A percentile compares a stretch with the other conserved stretches of the same genome.
These are phyloP conservation scores for Withania somnifera DNA, from an alignment of 305 asterid genomes.

Conservation along the genomic window DNA sequence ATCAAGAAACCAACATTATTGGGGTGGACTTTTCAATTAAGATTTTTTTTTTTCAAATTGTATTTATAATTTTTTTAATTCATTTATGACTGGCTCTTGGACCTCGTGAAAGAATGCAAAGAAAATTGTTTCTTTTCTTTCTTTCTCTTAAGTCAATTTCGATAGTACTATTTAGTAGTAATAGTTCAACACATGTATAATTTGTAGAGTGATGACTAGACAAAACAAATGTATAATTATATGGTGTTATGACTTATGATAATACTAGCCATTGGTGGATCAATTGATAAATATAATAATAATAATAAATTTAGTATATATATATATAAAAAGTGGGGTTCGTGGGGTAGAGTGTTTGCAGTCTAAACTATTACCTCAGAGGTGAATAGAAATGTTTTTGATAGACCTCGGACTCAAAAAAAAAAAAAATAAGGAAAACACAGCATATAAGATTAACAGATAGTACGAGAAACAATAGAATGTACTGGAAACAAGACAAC, in stretches of 20 bases:
- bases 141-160: not conserved
- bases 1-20: constrained; percentile 12
- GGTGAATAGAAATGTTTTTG: too few relatives aligned
- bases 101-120: constrained; percentile 27
- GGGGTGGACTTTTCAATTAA: constrained; percentile 17
- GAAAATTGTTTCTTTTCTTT: constrained; percentile 1
- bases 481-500: too few relatives aligned
- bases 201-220: not conserved
- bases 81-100: constrained; percentile 47
- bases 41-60: not conserved
- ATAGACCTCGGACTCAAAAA: too few relatives aligned
- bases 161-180: not conserved
- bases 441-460: too few relatives aligned
- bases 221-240: not conserved
- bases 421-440: too few relatives aligned
- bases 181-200: not conserved
- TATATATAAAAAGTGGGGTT: too few relatives aligned
- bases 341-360: too few relatives aligned
- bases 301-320: too few relatives aligned
- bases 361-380: too few relatives aligned
- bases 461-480: too few relatives aligned
- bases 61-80: not conserved
- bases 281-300: too few relatives aligned
- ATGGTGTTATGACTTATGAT: not conserved
- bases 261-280: not conserved